Evolutionary conservation across 2,329 filamentous ascomycete species (phyloP).

Genomic region (Talaromyces sp.): DNA sequence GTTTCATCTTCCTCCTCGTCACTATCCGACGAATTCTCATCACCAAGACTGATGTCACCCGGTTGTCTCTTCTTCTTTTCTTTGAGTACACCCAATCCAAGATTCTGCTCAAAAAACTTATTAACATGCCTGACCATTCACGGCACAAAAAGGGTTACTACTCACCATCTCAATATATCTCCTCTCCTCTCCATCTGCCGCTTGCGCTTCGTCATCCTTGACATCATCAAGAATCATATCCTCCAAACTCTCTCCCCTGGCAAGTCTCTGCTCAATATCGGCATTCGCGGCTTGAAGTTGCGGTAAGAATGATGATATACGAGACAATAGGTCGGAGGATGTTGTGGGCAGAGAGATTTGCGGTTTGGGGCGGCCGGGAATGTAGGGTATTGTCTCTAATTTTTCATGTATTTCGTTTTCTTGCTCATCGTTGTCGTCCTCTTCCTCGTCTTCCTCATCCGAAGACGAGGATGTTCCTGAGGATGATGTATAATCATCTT

Average conservation of each 20-base stretch:
- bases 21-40: not conserved
- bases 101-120: conserved; percentile 29
- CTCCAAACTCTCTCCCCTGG: conserved; percentile 28
- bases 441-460: conserved; percentile 19
- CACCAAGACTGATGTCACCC: conserved; percentile 12
- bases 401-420: conserved; percentile 17
- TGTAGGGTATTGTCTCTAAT: conserved; percentile 25
- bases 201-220: conserved; percentile 9
- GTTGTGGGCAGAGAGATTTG: conserved; percentile 26
- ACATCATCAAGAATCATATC: conserved; percentile 36
- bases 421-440: conserved; percentile 27
- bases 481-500: conserved; percentile 22
- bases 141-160: too few relatives aligned
- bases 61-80: conserved; percentile 25
- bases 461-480: conserved; percentile 18
- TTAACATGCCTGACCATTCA: not conserved
- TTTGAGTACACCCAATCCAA: conserved; percentile 46
- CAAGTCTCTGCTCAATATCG: conserved; percentile 38
- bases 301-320: conserved; percentile 42
- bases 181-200: conserved; percentile 21
- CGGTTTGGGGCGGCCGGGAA: conserved; percentile 34
- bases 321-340: conserved; percentile 33
- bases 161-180: conserved; percentile 46
- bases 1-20: conserved; percentile 20
- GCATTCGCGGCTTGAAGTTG: conserved; percentile 44